phyloP scores from a whole-genome alignment of 305 asterid genomes.

The Fraxinus xanthoxyloides region DNA sequence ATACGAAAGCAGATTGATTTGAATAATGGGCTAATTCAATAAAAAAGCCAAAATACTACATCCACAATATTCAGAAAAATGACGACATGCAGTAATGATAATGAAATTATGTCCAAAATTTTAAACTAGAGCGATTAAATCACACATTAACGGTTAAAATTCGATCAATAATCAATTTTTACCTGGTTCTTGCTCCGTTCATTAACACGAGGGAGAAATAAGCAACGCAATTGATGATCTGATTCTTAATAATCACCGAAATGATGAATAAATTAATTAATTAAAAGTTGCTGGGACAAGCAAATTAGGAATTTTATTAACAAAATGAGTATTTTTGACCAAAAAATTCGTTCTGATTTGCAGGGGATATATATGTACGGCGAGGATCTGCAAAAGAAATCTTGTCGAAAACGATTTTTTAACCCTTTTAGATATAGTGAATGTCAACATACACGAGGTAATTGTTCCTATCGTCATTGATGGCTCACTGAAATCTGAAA shows the following conservation, averaged over 20 bases:
- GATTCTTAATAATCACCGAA: not conserved
- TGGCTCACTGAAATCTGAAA: no score
- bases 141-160: not conserved
- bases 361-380: not conserved
- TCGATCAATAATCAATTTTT: not conserved
- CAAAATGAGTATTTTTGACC: not conserved
- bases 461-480: no score
- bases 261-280: not conserved
- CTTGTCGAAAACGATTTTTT: not conserved
- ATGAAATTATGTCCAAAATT: not conserved
- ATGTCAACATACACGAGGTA: not conserved
- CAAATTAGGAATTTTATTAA: not conserved
- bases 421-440: not conserved
- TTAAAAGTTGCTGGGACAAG: not conserved
- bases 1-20: constrained; percentile 16
- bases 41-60: constrained; percentile 22
- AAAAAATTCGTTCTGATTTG: not conserved
- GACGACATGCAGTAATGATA: not conserved
- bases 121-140: not conserved
- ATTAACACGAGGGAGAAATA: not conserved
- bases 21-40: constrained; percentile 12
- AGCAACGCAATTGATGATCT: not conserved
- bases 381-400: not conserved
- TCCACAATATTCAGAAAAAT: constrained; percentile 24
- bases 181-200: not conserved